phyloP scores from a whole-genome alignment of 2,329 filamentous ascomycete genomes.

The Ceratocystis ficicola region DNA sequence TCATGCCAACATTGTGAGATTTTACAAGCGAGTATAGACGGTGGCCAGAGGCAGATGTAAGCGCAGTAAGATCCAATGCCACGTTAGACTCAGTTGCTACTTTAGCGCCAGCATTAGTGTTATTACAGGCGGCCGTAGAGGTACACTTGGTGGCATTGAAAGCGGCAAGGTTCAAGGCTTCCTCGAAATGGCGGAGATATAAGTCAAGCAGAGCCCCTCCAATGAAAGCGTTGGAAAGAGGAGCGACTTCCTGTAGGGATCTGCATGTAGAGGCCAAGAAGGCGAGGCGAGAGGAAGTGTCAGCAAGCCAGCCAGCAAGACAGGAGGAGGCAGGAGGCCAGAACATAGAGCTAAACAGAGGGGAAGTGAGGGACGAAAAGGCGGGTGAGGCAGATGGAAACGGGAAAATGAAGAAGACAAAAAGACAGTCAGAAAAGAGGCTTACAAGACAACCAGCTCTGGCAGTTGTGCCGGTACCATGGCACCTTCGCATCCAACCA shows the following conservation, averaged over 20 bases:
- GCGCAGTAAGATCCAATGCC: constrained; percentile 22
- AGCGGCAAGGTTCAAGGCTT: constrained; percentile 60
- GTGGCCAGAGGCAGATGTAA: constrained; percentile 23
- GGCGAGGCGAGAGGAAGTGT: neutral
- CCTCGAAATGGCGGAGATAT: constrained; percentile 60
- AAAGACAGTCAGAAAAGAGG: constrained; percentile 21
- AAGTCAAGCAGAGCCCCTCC: constrained; percentile 66
- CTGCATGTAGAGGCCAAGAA: constrained; percentile 27
- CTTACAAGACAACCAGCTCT: constrained; percentile 47
- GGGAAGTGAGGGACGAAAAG: too few species aligned
- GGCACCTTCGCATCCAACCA: constrained; percentile 41
- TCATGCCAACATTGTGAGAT: constrained; percentile 73
- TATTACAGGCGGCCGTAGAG: constrained; percentile 10
- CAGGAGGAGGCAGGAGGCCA: neutral
- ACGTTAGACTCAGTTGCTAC: neutral
- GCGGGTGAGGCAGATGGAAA: neutral
- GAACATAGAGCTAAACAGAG: neutral
- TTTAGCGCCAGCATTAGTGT: neutral
- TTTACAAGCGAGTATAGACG: constrained; percentile 56
- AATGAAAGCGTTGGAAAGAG: constrained; percentile 71
- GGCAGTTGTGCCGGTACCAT: constrained; percentile 32
- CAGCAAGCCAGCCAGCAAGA: neutral
- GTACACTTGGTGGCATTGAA: constrained; percentile 28
- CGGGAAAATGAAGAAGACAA: neutral
- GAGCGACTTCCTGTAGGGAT: constrained; percentile 85